Base-by-base conservation (phyloP, 2,329 filamentous ascomycete species). In the Hymenoscyphus repandus region DNA sequence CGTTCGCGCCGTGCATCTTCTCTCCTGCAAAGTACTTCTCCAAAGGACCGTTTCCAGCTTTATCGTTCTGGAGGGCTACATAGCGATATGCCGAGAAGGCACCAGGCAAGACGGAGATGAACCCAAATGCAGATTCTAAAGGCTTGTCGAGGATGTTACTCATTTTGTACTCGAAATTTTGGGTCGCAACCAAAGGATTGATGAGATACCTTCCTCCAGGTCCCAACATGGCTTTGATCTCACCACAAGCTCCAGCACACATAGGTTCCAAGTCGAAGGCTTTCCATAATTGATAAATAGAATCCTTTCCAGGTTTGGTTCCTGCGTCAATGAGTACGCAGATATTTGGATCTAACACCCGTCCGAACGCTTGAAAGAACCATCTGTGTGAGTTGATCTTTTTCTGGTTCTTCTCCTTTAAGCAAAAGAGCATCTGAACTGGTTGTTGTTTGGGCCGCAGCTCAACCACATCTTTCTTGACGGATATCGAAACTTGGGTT, bases 161-260 rank as follows among this genome's bases (percentile, higher is more conserved):
- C 87, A 99, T 96, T 78, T 99, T 99, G 79, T 99, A 99, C 74
- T 99, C 93, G 63, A 99, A 99, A 66, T 99, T 99, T 65, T 99
- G 93, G 1, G 91, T 91, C 2, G 93, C 93, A 18, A 99, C 88
- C 4, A 99, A 79, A 0, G 93, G 93, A 64, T 97, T 99, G 59
- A 96, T 68, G 33, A 99, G 79, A 63, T 95, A 90, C 70, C 88
- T 92, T 57, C 92, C 91, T 51, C 79, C 83, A 3, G 82, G 82
- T 22, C 85, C 86, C 72, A 97, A 76, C 91, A 97, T 96, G 58
- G 92, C 92, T 71, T 99, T 97, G 75, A 99, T 99, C 70, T 99
- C 93, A 71, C 93, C 93, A 70, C 93, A 99, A 62, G 93, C 92
- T 61, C 93, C 93, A 60, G 87, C 93, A 67, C 93, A 97, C 86